Conservation (phyloP, 2,329 filamentous ascomycete genomes). For the Colletotrichum karsti region DNA sequence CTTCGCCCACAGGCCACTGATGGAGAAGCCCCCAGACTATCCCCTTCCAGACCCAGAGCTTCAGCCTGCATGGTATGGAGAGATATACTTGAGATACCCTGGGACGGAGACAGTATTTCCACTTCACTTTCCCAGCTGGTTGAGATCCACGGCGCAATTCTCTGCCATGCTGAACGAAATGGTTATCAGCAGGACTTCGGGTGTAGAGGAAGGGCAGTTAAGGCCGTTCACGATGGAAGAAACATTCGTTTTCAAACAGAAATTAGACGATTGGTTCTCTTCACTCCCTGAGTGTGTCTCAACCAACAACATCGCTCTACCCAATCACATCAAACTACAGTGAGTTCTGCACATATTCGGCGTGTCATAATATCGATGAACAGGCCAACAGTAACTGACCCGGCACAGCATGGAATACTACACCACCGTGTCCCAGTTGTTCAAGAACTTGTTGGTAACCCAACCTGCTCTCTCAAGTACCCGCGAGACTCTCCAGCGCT, state of each 20-base stretch:
- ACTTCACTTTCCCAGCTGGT: background rate
- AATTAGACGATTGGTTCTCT: background rate
- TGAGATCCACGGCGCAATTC: background rate
- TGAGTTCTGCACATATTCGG: no score
- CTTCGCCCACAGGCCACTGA: background rate
- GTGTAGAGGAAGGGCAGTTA: no score
- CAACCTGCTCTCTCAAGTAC: rapidly evolving
- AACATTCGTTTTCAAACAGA: background rate
- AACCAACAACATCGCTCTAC: background rate
- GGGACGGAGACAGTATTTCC: background rate
- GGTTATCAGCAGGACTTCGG: background rate
- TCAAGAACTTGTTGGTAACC: background rate
- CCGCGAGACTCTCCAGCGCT: background rate
- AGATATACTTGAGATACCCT: background rate
- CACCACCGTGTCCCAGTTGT: background rate
- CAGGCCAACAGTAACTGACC: background rate
- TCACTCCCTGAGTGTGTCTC: background rate
- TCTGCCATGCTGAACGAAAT: background rate
- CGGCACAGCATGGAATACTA: background rate
- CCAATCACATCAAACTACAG: background rate
- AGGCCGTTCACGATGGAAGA: background rate
- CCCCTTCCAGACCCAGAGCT: background rate
- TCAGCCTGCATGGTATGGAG: background rate
- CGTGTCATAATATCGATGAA: background rate
- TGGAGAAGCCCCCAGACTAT: background rate